Conservation (phyloP, 2,329 filamentous ascomycete genomes). For the Ceratocystis smalleyi region DNA sequence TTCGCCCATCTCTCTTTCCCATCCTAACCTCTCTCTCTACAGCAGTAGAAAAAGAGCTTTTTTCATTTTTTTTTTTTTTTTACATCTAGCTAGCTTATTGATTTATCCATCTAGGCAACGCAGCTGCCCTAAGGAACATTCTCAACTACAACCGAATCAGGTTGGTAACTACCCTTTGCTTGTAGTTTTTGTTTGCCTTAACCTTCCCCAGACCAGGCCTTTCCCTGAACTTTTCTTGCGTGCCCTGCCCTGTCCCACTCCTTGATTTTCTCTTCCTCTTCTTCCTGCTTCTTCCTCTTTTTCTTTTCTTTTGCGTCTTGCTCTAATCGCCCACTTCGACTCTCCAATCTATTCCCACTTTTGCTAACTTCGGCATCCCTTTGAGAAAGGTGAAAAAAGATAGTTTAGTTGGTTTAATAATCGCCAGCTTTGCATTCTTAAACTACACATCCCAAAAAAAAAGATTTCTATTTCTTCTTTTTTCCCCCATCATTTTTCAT, state of each 20-base stretch:
- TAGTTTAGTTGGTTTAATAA: background rate
- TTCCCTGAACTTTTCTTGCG: background rate
- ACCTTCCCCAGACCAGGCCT: background rate
- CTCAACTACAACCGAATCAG: background rate
- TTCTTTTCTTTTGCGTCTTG: background rate
- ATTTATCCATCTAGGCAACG: too few relatives aligned
- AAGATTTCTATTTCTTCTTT: constrained; percentile 20
- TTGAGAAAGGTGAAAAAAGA: background rate
- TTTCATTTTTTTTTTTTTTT: too few relatives aligned
- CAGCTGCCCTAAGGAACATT: background rate
- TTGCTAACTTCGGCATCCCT: background rate
- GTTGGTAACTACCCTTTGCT: background rate
- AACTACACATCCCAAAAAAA: background rate
- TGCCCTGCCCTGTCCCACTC: constrained; percentile 1
- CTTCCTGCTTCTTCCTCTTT: background rate
- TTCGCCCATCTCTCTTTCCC: background rate
- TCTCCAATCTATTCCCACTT: background rate
- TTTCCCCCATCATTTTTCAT: constrained; percentile 21
- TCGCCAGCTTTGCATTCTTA: constrained; percentile 5
- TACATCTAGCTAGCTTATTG: too few relatives aligned
- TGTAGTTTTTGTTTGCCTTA: background rate
- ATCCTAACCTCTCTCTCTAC: background rate
- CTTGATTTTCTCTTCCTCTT: background rate
- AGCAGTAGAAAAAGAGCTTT: too few relatives aligned
- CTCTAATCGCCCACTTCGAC: background rate